These are phyloP conservation scores for Oryza nivara DNA, from an alignment of 176 grass and related monocot species.

Conservation along the genomic window DNA sequence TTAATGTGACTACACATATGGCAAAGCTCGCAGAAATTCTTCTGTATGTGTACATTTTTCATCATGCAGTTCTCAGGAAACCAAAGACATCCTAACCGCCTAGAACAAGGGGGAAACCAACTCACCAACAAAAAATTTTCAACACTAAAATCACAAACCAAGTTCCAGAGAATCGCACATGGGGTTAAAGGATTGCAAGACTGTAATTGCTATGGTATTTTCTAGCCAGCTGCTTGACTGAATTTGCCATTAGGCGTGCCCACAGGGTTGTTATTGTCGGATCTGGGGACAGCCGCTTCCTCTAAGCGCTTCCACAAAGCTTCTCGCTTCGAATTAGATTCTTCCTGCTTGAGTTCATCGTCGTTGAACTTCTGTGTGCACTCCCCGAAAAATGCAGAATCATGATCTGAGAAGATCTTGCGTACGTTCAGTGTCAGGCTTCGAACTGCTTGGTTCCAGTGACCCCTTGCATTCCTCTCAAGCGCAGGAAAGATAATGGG, in stretches of 20 bases:
- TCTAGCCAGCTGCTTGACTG: constrained; percentile 50
- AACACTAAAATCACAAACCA: constrained; percentile 54
- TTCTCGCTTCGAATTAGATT: constrained; percentile 65
- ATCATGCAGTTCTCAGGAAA: constrained; percentile 54
- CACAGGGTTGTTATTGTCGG: constrained; percentile 23
- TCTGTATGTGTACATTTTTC: constrained; percentile 48
- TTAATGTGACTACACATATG: constrained; percentile 48
- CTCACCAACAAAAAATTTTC: constrained; percentile 43
- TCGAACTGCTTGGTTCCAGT: constrained; percentile 95
- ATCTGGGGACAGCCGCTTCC: constrained; percentile 65
- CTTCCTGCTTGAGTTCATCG: constrained; percentile 70
- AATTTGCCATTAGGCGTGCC: constrained; percentile 49
- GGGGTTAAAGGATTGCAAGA: constrained; percentile 36
- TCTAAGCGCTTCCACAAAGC: constrained; percentile 75
- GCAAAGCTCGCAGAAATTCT: constrained; percentile 34
- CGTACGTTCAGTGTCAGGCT: constrained; percentile 88
- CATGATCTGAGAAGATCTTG: constrained; percentile 91
- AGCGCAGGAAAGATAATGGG: constrained; percentile 94
- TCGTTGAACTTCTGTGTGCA: constrained; percentile 74
- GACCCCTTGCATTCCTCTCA: constrained; percentile 69
- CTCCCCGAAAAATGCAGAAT: constrained; percentile 67
- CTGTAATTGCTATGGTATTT: constrained; percentile 24
- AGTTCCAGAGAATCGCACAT: constrained; percentile 36
- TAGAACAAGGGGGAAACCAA: constrained; percentile 48
- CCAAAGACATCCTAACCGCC: constrained; percentile 46